Percentiles rank a stretch among this genome's conserved stretches.
Conservation (phyloP, 805 yeast species). For the Barnettozyma sp. region DNA sequence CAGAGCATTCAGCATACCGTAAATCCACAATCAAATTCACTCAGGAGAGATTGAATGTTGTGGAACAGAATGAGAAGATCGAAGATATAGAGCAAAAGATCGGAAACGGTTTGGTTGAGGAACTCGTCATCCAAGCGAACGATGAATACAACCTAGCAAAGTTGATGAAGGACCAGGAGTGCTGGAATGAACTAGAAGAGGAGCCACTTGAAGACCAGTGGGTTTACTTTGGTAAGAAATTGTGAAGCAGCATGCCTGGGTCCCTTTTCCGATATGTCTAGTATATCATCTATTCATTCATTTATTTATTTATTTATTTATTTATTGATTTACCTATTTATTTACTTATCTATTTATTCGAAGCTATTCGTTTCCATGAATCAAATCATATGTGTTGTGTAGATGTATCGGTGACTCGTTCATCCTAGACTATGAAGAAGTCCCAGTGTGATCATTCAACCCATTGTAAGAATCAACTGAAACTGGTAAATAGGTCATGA, state of each 20-base stretch:
- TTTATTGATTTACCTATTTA: background rate
- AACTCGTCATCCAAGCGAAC: slow-evolving; percentile 72
- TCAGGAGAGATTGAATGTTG: slow-evolving; percentile 58
- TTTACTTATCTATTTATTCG: too few species aligned
- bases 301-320: background rate
- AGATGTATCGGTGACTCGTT: too few species aligned
- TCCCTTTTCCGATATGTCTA: background rate
- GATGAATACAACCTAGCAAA: slow-evolving; percentile 68
- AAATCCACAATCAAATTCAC: slow-evolving; percentile 70
- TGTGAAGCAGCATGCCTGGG: slow-evolving; percentile 20
- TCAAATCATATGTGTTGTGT: too few species aligned
- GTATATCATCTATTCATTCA: slow-evolving; percentile 1
- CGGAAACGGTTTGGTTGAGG: slow-evolving; percentile 82
- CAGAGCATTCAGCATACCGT: slow-evolving; percentile 66
- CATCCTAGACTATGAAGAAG: too few species aligned
- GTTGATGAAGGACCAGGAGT: slow-evolving; percentile 60
- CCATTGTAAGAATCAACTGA: too few species aligned
- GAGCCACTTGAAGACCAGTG: slow-evolving; percentile 78
- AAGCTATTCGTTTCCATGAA: too few species aligned
- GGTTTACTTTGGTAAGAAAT: slow-evolving; percentile 69
- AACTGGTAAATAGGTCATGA: too few species aligned
- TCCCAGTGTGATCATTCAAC: too few species aligned
- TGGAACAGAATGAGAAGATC: slow-evolving; percentile 51
- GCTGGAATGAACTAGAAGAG: slow-evolving; percentile 78
- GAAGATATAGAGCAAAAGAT: slow-evolving; percentile 65